Evolutionary conservation across 169 alveolate species (phyloP), one percentile per base, ranked within the genome.

Genomic region (Hepatocystis sp.): DNA sequence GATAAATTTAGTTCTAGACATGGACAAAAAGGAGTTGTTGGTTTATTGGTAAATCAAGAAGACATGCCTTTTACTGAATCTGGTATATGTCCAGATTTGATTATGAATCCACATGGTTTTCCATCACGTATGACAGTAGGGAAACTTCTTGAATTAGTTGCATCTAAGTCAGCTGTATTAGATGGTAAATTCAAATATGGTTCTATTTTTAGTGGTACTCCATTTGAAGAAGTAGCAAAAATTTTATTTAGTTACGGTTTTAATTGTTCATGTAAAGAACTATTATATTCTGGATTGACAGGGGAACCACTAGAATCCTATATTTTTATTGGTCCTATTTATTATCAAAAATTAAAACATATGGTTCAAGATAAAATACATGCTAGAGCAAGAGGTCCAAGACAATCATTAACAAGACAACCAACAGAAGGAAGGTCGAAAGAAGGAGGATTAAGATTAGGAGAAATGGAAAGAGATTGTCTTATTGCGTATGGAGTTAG

Each of bases 71-170:
- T 99, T 86, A 95, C 97, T 44, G 99, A 98, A 88, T 93, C 94
- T 55, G 99, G 99, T n/a, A 97, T 99, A 99, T 96, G 99, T 47
- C 99, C 99, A 4, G 99, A 99, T 91, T 93, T 99, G 47, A 97
- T 99, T 89, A 98, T 99, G 99, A 99, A 99, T 91, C 99, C 99
- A 15, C 99, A 98, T 92, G 99, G 99, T 2, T 98, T 98, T 90
- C 99, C 99, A 8, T 97, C 99, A 15, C 96, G 99, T 85, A 99
- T 99, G 99, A 99, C 99, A 13, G 99, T 99, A 52, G 99, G 99
- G 17, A 98, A 99, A 93, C 86, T 98, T 94, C 95, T 98, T 55
- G 99, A 98, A 90, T 93, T 97, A 32, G 95, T 98, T 0, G 98
- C 99, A 17, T 96, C 99, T 44, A 98, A 99, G 91, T 93, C 99